A percentile compares a stretch with the other conserved stretches of the same genome.
Conservation (phyloP, 768 basidiomycete species). For the Hericium erinaceus region DNA sequence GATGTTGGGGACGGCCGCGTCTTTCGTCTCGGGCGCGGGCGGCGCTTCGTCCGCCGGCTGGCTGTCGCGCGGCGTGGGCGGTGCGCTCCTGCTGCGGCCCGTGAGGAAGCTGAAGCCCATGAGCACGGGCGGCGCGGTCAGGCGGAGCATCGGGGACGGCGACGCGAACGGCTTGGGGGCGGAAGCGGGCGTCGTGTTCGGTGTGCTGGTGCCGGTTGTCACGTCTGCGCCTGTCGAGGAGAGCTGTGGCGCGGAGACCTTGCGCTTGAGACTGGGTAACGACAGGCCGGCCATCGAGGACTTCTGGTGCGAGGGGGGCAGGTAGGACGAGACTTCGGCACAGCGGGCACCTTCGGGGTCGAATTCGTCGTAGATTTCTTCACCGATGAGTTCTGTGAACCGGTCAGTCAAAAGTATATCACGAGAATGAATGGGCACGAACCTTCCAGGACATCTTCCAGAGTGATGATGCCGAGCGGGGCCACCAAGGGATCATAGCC, state of each 20-base stretch:
- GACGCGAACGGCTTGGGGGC: slow-evolving; percentile 5
- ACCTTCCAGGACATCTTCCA: slow-evolving; percentile 92
- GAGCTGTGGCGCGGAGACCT: slow-evolving; percentile 12
- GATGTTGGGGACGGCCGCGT: not conserved
- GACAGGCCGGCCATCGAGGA: slow-evolving; percentile 5
- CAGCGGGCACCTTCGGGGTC: slow-evolving; percentile 51
- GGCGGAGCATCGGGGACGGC: not conserved
- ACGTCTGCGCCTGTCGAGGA: not conserved
- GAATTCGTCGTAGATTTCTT: slow-evolving; percentile 90
- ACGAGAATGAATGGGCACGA: slow-evolving; percentile 2
- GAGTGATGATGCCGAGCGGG: slow-evolving; percentile 86
- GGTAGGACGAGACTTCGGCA: slow-evolving; percentile 19
- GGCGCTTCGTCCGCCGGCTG: not conserved
- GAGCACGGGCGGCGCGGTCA: slow-evolving; percentile 6
- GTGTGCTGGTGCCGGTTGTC: not conserved
- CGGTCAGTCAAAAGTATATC: not conserved
- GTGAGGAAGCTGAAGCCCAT: slow-evolving; percentile 15
- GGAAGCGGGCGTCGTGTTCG: not conserved
- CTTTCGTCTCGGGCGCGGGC: not conserved
- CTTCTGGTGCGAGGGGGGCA: slow-evolving; percentile 15
- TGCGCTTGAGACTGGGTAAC: slow-evolving; percentile 1
- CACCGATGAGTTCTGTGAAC: slow-evolving; percentile 74
- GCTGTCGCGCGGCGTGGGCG: slow-evolving; percentile 8
- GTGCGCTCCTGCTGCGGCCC: slow-evolving; percentile 11
- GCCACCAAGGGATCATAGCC: slow-evolving; percentile 73